These are phyloP conservation scores for Fusarium pininemorale DNA, from an alignment of 2,329 filamentous ascomycete species.

Conservation along the genomic window DNA sequence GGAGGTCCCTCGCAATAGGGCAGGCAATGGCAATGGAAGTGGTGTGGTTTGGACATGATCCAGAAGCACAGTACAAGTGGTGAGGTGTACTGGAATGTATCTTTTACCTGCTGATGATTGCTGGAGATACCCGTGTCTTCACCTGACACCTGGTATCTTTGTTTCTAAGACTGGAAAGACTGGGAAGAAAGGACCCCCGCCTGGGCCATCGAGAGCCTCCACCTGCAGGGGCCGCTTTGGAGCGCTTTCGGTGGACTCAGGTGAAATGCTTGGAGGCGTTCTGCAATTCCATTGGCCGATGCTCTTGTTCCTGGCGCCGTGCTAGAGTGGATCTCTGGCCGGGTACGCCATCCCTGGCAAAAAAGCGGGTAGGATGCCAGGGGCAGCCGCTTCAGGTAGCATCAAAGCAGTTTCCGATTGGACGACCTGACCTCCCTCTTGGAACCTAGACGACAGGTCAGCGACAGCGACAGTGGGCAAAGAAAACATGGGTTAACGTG, in stretches of 20 bases:
- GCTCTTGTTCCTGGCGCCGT: slow-evolving; percentile 13
- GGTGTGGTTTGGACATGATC: slow-evolving; percentile 3
- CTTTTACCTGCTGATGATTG: neutral
- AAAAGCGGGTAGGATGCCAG: slow-evolving; percentile 14
- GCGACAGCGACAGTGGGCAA: neutral
- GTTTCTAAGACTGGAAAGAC: slow-evolving; percentile 8
- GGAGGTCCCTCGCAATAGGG: slow-evolving; percentile 16
- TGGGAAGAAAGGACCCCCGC: neutral
- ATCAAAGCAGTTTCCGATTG: slow-evolving; percentile 23
- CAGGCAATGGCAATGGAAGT: slow-evolving; percentile 1
- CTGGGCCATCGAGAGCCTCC: slow-evolving; percentile 19
- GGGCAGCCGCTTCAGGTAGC: slow-evolving; percentile 20
- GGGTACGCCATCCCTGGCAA: slow-evolving; percentile 9
- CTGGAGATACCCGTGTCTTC: slow-evolving; percentile 6
- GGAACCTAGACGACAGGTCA: slow-evolving; percentile 14
- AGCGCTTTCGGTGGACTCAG: slow-evolving; percentile 21
- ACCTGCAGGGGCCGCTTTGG: slow-evolving; percentile 32
- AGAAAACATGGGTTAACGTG: slow-evolving; percentile 32
- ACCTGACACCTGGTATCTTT: slow-evolving; percentile 20
- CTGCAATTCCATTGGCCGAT: slow-evolving; percentile 10
- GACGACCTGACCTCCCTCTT: neutral
- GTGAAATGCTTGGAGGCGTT: slow-evolving; percentile 17
- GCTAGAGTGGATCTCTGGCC: slow-evolving; percentile 1
- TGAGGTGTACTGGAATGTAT: slow-evolving; percentile 6
- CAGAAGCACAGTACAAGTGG: slow-evolving; percentile 12